A percentile compares a stretch with the other conserved stretches of the same genome.
These are phyloP conservation scores for Phytomonas sp. DNA, from an alignment of 208 protist genomes.

Conservation along the genomic window DNA sequence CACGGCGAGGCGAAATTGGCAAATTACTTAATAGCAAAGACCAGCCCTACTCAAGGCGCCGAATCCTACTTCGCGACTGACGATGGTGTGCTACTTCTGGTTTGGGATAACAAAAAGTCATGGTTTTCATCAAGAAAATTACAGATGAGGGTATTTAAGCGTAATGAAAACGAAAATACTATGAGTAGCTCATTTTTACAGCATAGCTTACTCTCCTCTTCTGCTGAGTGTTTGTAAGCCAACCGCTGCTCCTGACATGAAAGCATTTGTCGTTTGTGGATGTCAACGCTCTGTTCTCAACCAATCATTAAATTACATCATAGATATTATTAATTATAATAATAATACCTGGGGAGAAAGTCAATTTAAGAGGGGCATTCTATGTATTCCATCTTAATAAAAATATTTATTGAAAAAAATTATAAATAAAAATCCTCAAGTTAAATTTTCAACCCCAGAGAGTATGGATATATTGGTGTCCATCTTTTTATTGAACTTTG, in stretches of 20 bases:
- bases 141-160: conserved; percentile 59
- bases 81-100: conserved; percentile 40
- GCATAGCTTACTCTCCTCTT: neutral
- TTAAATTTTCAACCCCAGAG: too few species aligned
- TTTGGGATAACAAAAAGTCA: conserved; percentile 51
- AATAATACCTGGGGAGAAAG: too few species aligned
- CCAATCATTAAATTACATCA: too few species aligned
- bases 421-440: conserved; percentile 25
- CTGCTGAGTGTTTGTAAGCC: too few species aligned
- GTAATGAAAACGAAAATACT: neutral
- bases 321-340: too few species aligned
- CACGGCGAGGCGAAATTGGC: conserved; percentile 19
- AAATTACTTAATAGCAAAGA: conserved; percentile 18
- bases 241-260: too few species aligned
- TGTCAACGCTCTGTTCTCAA: too few species aligned
- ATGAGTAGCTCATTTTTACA: neutral
- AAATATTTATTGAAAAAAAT: conserved; percentile 52
- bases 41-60: conserved; percentile 17
- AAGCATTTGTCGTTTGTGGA: too few species aligned
- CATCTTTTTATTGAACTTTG: conserved; percentile 8
- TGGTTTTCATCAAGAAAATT: conserved; percentile 39
- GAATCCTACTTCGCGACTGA: conserved; percentile 38
- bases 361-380: conserved; percentile 63
- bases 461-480: neutral
- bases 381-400: conserved; percentile 25